These are phyloP conservation scores for Erodium trifolium DNA, from an alignment of 441 rosid species.

Conservation along the genomic window DNA sequence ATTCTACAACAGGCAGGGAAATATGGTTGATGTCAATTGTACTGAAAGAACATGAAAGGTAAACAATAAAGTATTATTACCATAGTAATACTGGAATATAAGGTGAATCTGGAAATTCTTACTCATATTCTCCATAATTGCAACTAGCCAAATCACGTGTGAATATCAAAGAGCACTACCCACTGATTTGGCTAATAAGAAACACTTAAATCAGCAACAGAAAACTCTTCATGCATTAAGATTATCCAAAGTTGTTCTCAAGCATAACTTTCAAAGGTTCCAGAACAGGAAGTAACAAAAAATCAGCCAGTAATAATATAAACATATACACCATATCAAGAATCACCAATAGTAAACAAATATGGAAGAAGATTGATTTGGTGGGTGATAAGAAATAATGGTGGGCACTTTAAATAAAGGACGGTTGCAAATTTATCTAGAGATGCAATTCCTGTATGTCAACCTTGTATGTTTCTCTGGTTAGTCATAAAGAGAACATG, in stretches of 20 bases:
- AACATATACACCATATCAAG: not conserved
- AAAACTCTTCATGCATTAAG: not conserved
- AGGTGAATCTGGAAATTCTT: not conserved
- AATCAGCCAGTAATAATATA: not conserved
- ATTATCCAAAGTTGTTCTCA: not conserved
- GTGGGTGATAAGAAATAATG: slow-evolving; percentile 17
- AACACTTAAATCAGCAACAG: not conserved
- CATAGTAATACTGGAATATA: not conserved
- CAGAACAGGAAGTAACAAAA: not conserved
- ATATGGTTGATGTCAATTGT: not conserved
- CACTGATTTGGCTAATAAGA: not conserved
- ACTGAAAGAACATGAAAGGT: not conserved
- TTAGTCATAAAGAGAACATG: slow-evolving; percentile 1
- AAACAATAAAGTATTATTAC: not conserved
- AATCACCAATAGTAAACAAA: not conserved
- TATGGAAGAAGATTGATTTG: slow-evolving; percentile 8
- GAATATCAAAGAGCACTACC: not conserved
- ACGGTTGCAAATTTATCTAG: slow-evolving; percentile 25
- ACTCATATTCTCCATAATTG: not conserved
- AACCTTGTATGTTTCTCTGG: slow-evolving; percentile 24
- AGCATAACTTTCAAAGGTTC: not conserved
- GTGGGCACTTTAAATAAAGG: slow-evolving; percentile 15
- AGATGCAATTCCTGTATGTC: slow-evolving; percentile 19
- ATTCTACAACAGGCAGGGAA: not conserved
- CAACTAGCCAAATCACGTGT: not conserved